Conservation (phyloP, 2,329 filamentous ascomycete genomes). For the Colletotrichum sp. region DNA sequence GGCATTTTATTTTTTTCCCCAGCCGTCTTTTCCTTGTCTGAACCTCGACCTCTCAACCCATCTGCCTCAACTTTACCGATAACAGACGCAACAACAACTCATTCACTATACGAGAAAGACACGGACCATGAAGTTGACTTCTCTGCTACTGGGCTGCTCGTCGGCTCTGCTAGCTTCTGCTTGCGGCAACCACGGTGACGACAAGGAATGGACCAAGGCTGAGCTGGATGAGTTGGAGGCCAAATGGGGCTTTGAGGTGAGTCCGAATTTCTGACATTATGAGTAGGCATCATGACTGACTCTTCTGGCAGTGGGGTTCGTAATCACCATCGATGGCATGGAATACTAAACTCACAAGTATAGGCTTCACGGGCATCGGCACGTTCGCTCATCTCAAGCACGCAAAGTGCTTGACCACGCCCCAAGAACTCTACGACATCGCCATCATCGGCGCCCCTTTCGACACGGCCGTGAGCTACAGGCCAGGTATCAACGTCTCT, state of each 20-base stretch:
- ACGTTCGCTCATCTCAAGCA: constrained; percentile 76
- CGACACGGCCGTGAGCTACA: constrained; percentile 75
- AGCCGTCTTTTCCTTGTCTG: not conserved
- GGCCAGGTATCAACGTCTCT: constrained; percentile 52
- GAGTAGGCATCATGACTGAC: not conserved
- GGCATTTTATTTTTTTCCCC: not conserved
- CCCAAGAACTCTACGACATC: constrained; percentile 70
- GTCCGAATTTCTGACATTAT: not conserved
- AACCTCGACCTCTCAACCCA: not conserved
- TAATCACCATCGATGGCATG: not conserved
- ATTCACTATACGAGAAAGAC: not conserved
- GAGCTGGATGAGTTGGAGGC: constrained; percentile 57
- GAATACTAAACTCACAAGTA: constrained; percentile 48
- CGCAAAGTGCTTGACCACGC: constrained; percentile 72
- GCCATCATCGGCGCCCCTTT: constrained; percentile 76
- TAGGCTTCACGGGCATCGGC: constrained; percentile 73
- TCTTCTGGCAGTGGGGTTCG: constrained; percentile 13
- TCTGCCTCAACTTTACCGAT: not conserved
- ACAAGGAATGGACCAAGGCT: constrained; percentile 53
- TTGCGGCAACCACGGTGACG: constrained; percentile 38
- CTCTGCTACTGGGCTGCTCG: constrained; percentile 17
- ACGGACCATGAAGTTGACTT: constrained; percentile 14
- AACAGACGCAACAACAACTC: not conserved
- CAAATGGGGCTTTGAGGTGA: constrained; percentile 64
- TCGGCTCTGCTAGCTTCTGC: constrained; percentile 31